A percentile compares a stretch with the other conserved stretches of the same genome.
Conservation (phyloP, 2,329 filamentous ascomycete species). For the Shiraia sp. region DNA sequence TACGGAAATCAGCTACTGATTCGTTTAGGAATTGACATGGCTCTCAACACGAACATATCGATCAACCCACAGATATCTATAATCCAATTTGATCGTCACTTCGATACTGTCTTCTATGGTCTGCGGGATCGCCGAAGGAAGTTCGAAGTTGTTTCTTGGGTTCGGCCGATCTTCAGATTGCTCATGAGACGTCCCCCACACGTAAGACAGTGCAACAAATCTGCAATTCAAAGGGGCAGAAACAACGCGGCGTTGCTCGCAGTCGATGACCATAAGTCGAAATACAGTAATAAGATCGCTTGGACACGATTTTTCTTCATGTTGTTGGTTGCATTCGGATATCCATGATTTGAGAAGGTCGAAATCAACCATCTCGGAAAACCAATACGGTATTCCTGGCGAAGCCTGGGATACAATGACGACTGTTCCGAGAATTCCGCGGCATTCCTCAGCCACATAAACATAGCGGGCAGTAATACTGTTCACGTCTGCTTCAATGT, state of each 20-base stretch:
- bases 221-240: not conserved
- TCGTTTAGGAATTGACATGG: not conserved
- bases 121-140: not conserved
- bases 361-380: not conserved
- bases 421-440: too few species aligned
- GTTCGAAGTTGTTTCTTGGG: too few species aligned
- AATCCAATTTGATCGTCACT: not conserved
- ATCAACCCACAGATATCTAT: slow-evolving; percentile 9
- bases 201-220: slow-evolving; percentile 1
- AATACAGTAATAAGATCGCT: not conserved
- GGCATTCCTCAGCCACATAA: too few species aligned
- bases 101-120: not conserved
- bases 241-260: not conserved
- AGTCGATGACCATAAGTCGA: slow-evolving; percentile 2
- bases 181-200: not conserved
- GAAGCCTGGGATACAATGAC: too few species aligned
- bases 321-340: not conserved
- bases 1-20: not conserved
- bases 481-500: too few species aligned
- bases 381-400: not conserved
- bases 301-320: not conserved
- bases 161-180: too few species aligned
- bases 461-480: too few species aligned
- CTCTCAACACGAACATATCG: slow-evolving; percentile 3
- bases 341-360: not conserved